Percentiles rank a stretch among this genome's conserved stretches.
phyloP scores from a whole-genome alignment of 768 basidiomycete genomes.

The Boletales sp. region DNA sequence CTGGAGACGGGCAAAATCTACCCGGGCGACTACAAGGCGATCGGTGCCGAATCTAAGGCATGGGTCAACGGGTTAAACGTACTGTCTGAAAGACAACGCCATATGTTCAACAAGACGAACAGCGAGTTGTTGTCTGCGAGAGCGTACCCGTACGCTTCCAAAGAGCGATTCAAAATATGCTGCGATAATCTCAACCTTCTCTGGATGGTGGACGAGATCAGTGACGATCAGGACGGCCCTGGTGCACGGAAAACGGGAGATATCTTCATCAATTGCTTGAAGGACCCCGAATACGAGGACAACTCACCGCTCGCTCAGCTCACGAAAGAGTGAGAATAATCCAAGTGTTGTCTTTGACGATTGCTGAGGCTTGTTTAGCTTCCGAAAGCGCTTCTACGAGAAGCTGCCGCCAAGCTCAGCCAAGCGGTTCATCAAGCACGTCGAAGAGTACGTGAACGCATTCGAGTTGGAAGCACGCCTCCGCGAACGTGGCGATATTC shows the following conservation, averaged over 20 bases:
- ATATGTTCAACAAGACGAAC: constrained; percentile 51
- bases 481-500: constrained; percentile 53
- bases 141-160: constrained; percentile 56
- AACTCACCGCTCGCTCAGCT: constrained; percentile 54
- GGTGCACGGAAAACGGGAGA: constrained; percentile 54
- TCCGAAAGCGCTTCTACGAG: constrained; percentile 44
- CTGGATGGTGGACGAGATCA: constrained; percentile 66
- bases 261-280: constrained; percentile 51
- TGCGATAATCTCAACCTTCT: constrained; percentile 63
- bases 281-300: constrained; percentile 49
- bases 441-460: constrained; percentile 53
- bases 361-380: constrained; percentile 35
- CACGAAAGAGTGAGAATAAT: constrained; percentile 51
- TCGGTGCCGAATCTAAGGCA: constrained; percentile 51
- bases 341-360: neutral
- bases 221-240: constrained; percentile 57
- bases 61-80: constrained; percentile 62
- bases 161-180: constrained; percentile 53
- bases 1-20: constrained; percentile 49
- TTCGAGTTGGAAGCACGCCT: constrained; percentile 61
- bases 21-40: constrained; percentile 49
- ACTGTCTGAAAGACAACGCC: constrained; percentile 57
- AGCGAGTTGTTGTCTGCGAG: constrained; percentile 61
- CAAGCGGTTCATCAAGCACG: constrained; percentile 48
- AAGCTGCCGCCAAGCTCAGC: constrained; percentile 39